phyloP scores from a whole-genome alignment of 108 stramenopile genomes.

The Nitzschia putrida region DNA sequence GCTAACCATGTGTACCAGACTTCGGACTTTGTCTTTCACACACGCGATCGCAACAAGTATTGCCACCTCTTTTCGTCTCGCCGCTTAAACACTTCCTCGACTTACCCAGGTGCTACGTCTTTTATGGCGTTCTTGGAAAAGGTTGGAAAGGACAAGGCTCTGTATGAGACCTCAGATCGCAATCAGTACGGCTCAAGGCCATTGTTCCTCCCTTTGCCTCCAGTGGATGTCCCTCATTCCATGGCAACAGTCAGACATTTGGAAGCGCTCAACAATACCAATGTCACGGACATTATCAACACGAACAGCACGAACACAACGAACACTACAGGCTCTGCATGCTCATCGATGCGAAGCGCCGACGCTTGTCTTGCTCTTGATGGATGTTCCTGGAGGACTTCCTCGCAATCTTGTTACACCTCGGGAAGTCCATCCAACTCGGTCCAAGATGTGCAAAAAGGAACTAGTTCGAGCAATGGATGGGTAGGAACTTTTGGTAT shows the following conservation, averaged over 20 bases:
- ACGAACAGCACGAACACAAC: too few relatives aligned
- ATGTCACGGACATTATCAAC: too few relatives aligned
- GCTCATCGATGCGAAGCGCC: background rate
- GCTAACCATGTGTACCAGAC: slow-evolving; percentile 47
- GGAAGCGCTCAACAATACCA: too few relatives aligned
- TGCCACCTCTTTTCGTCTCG: slow-evolving; percentile 20
- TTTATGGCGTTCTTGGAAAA: slow-evolving; percentile 10
- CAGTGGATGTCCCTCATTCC: too few relatives aligned
- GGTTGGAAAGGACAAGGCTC: background rate
- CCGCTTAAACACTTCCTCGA: background rate
- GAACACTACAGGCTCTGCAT: background rate
- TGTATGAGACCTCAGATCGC: slow-evolving; percentile 10
- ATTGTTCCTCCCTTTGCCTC: slow-evolving; percentile 1
- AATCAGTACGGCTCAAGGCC: slow-evolving; percentile 1
- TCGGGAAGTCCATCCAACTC: background rate
- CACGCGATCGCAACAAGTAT: slow-evolving; percentile 47
- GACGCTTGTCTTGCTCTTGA: background rate
- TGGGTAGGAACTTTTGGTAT: slow-evolving; percentile 3
- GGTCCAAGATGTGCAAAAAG: background rate
- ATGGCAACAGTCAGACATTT: too few relatives aligned
- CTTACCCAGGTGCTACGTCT: slow-evolving; percentile 15
- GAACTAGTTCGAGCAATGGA: background rate
- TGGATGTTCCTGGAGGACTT: background rate
- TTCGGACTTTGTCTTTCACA: slow-evolving; percentile 60
- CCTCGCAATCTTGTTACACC: slow-evolving; percentile 1